Percentiles rank a stretch among this genome's conserved stretches.
Evolutionary conservation across 345 rosid species (phyloP).

Genomic region (Citrus sinensis): DVS_A1.0 CM039163.1:27547001-27547500

Average conservation of each 20-base stretch:
- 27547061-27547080: slow-evolving; percentile 63
- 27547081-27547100: slow-evolving; percentile 68
- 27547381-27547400: slow-evolving; percentile 6
- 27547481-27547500: background rate
- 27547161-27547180: slow-evolving; percentile 1
- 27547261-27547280: too few species aligned
- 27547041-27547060: slow-evolving; percentile 76
- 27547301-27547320: background rate
- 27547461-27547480: background rate
- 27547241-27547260: too few species aligned
- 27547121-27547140: slow-evolving; percentile 71
- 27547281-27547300: background rate
- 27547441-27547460: slow-evolving; percentile 86
- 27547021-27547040: slow-evolving; percentile 96
- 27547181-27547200: background rate
- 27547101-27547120: slow-evolving; percentile 88
- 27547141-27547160: slow-evolving; percentile 44
- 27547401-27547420: slow-evolving; percentile 86
- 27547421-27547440: slow-evolving; percentile 97
- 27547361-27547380: background rate
- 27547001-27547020: slow-evolving; percentile 93
- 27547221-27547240: background rate
- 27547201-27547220: background rate
- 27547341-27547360: background rate
- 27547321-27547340: background rate